Evolutionary conservation across 495 filamentous ascomycete species (phyloP), one percentile per base, ranked within the genome.

Genomic region (Penicillium flavigenum): DNA sequence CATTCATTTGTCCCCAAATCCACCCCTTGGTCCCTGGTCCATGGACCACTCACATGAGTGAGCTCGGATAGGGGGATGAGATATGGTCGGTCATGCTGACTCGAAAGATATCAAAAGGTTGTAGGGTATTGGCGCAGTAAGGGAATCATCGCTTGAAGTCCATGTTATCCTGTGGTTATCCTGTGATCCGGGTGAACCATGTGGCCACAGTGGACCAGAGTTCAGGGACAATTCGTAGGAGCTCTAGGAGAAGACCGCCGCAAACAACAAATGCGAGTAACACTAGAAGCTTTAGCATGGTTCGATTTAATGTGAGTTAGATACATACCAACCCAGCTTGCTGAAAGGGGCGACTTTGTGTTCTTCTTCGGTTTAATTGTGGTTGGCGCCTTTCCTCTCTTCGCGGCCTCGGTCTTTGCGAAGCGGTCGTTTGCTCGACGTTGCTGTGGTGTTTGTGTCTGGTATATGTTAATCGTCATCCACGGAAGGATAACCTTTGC

Each of bases 371-470:
- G 84, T 79, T 92, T 92, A 59, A 84, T 66, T 20, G 81, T 80
- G 24, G 72, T 77, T 58, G 87, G 83, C 20, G 88, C 85, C 77
- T 94, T 97, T 61, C 94, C 94, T 60, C 88, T 85, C 69, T 90
- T 92, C 22, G 81, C 80, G 58, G 87, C 86, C 71, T 97, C 86
- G 38, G 85, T 80, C 68, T 89, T 88, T 39, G 84, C 87, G 73
- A 88, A 98, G 62, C 86, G 87, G 56, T 86, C 86, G 76, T 98
- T 98, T 38, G 89, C 88, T 66, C 84, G 85, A 62, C 92, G 88
- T 79, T 98, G 95, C 72, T 92, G 84, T 29, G 91, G 92, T 59
- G 94, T 98, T 87, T 98, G 94, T 27, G 88, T 88, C 92, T 98
- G 63, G 20, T 5, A 48, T 8, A 36, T 32, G 27, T 36, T 53